Conservation (phyloP, 495 filamentous ascomycete genomes). For the Penicillium psychrofluorescens region DNA sequence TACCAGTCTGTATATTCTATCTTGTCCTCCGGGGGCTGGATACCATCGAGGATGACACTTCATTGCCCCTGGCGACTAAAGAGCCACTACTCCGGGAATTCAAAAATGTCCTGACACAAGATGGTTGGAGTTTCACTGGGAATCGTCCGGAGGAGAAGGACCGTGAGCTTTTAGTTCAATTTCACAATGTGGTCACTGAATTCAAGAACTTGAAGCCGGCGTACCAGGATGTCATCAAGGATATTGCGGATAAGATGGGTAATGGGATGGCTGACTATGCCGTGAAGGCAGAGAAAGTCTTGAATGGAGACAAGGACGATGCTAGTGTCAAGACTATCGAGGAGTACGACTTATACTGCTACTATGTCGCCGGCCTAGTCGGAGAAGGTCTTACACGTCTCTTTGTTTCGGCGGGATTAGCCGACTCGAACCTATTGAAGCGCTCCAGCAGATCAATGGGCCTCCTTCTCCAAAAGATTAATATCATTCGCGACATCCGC, state of each 20-base stretch:
- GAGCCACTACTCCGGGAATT: conserved; percentile 83
- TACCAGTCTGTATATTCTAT: conserved; percentile 89
- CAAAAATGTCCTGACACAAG: conserved; percentile 63
- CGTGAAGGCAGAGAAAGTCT: conserved; percentile 57
- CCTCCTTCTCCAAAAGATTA: conserved; percentile 93
- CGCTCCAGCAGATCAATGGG: conserved; percentile 91
- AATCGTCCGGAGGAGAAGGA: conserved; percentile 94
- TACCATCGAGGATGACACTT: conserved; percentile 98
- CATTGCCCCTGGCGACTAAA: conserved; percentile 70
- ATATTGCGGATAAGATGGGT: conserved; percentile 92
- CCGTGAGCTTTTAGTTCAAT: conserved; percentile 82
- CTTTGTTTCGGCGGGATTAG: conserved; percentile 82
- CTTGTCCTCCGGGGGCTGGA: conserved; percentile 83
- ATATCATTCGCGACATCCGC: conserved; percentile 92
- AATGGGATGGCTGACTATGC: conserved; percentile 97
- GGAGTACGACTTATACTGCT: conserved; percentile 94
- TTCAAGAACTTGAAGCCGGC: conserved; percentile 80
- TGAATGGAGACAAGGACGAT: conserved; percentile 38
- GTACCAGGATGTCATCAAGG: conserved; percentile 83
- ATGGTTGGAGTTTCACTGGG: conserved; percentile 83
- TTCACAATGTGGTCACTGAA: conserved; percentile 77
- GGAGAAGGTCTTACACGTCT: conserved; percentile 88
- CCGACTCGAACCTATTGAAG: conserved; percentile 74
- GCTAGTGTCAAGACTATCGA: conserved; percentile 74
- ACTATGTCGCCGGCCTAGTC: conserved; percentile 92